These are phyloP conservation scores for Cyberlindnera nakhonratchasimensis DNA, from an alignment of 805 yeast species.

Conservation along the genomic window DNA sequence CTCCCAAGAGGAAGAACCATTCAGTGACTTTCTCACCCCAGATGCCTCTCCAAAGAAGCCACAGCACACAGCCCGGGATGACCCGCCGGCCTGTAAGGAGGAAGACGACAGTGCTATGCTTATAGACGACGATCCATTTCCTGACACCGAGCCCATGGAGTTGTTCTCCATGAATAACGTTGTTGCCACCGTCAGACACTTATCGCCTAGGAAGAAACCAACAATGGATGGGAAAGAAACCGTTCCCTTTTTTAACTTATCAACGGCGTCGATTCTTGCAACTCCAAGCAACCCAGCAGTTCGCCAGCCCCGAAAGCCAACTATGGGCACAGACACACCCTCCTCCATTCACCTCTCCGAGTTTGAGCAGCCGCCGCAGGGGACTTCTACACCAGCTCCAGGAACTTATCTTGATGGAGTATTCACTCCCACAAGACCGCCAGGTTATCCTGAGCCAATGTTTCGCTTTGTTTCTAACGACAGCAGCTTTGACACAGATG, in stretches of 20 bases:
- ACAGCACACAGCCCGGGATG: background rate
- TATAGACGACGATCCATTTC: background rate
- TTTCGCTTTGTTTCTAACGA: conserved; percentile 19
- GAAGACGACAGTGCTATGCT: background rate
- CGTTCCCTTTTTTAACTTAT: background rate
- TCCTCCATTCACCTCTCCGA: conserved; percentile 28
- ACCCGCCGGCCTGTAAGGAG: background rate
- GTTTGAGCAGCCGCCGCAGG: conserved; percentile 27
- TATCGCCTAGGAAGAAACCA: conserved; percentile 10
- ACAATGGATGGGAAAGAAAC: too few species aligned
- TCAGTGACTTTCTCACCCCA: conserved; percentile 3
- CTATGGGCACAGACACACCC: conserved; percentile 2
- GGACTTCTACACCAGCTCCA: conserved; percentile 27
- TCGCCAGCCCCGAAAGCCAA: background rate
- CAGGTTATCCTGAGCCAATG: conserved; percentile 18
- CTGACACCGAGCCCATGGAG: conserved; percentile 11
- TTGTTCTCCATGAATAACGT: conserved; percentile 18
- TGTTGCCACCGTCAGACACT: conserved; percentile 9
- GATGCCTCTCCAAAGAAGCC: conserved; percentile 1
- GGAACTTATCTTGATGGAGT: conserved; percentile 7
- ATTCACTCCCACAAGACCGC: conserved; percentile 14
- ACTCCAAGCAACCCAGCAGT: background rate
- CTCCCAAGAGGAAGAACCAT: conserved; percentile 3
- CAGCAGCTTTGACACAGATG: conserved; percentile 9
- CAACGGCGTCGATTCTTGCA: conserved; percentile 4